Base-by-base conservation (phyloP, 2,329 filamentous ascomycete species). In the Ramularia endophylla region DNA sequence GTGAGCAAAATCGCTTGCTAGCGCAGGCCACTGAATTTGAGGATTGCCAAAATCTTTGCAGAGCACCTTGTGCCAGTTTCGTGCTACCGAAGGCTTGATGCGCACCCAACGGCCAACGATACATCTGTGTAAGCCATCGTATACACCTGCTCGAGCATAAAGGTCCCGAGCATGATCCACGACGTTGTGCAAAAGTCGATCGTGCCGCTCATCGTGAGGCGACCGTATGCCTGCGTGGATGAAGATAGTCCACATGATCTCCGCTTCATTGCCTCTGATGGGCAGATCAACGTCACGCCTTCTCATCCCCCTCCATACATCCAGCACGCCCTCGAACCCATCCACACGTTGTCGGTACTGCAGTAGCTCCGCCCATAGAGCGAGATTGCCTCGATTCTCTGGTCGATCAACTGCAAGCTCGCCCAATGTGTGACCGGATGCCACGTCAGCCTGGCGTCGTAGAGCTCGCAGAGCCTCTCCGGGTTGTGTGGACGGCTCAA, bases 221-320 rank as follows among this genome's bases (percentile, higher is more conserved):
- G 18, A 19, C 33, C 37, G 36, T 36, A 64, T 49, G n/a, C 62
- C 59, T 20, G 64, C 50, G 37, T 62, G 59, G 33, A 74, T 47
- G 35, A 75, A 68, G 0, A 60, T 65, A 0, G 56, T 54, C 73
- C 73, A 76, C 5, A 77, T 46, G 9, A 56, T 56, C 7, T 65
- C 56, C 13, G 70, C 67, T 4, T 65, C 50, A n/a, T 46, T 38
- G 13, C 66, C 65, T 9, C 51, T 46, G 2, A 53, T 60, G 11
- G 71, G 71, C 8, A 75, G 47, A 16, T 59, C 51, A 17, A 72
- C 53, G 2, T 56, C 51, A 17, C 63, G 56, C 9, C 50, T 37
- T 8, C 51, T 57, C 57, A 67, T 63, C 32, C 58, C 64, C 22
- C 61, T 46, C 68, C 70, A 76, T 4, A 73, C 61, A 5, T 62